Conservation (phyloP, 2,329 filamentous ascomycete genomes). For the Fusarium sp. region DNA sequence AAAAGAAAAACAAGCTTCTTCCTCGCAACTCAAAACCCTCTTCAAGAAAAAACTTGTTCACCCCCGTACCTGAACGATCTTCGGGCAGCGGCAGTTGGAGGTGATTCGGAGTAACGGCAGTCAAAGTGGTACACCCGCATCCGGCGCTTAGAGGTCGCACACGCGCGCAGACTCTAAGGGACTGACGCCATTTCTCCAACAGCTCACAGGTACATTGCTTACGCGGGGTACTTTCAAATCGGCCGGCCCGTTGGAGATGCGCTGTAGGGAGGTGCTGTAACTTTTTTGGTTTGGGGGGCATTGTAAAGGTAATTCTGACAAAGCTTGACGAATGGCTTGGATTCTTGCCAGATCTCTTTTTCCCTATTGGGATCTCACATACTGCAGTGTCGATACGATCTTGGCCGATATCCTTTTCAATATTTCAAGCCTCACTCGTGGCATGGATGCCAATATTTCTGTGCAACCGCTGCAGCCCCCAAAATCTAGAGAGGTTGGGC, state of each 20-base stretch:
- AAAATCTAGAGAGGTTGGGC: conserved; percentile 8
- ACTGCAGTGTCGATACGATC: not conserved
- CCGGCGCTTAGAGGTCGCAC: conserved; percentile 22
- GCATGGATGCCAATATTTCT: not conserved
- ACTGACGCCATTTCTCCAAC: conserved; percentile 33
- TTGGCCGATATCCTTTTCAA: not conserved
- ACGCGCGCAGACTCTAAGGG: conserved; percentile 6
- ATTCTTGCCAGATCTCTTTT: not conserved
- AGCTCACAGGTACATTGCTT: conserved; percentile 19
- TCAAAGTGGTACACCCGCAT: conserved; percentile 15
- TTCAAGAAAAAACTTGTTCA: conserved; percentile 14
- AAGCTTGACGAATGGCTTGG: not conserved
- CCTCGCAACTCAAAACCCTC: not conserved
- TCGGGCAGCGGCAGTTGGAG: conserved; percentile 27
- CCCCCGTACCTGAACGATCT: conserved; percentile 7
- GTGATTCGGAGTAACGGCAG: conserved; percentile 15
- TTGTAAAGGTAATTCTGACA: not conserved
- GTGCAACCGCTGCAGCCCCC: not conserved
- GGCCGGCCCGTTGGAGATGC: not conserved
- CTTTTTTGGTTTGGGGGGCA: not conserved
- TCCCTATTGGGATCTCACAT: not conserved
- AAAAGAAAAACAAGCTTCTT: not conserved
- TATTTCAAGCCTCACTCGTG: conserved; percentile 8
- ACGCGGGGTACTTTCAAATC: conserved; percentile 26
- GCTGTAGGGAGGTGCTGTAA: not conserved